Evolutionary conservation across 2,329 filamentous ascomycete genomes (phyloP), one percentile per base, ranked within the genome.

Genomic region (Chaetomiaceae sp.): DNA sequence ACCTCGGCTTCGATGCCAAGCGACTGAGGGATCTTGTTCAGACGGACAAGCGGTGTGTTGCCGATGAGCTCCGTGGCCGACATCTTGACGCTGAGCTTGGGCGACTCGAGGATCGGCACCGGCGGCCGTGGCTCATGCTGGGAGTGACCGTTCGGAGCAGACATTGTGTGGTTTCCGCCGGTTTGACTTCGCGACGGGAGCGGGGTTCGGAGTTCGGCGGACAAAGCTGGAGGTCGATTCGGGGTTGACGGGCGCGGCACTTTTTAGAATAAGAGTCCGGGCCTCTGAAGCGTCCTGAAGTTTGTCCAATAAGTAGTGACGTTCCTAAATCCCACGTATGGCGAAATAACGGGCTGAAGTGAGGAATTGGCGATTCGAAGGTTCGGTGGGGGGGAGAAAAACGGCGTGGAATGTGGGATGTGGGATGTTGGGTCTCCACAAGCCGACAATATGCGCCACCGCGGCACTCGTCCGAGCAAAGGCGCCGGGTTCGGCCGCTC

Each of bases 21-120:
- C 48, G 89, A 92, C 68, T 94, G 86, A 3, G 94, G 94, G 58
- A 99, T 85, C 74, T 87, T 90, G 76, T 96, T 96, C 58, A 99
- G 79, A 45, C 88, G 87, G 37, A 99, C 90, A 49, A 99, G 84
- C n/a, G 94, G 94, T 36, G 92, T 96, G 72, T 95, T 92, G 66
- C 91, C 92, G 64, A 99, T 96, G 61, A 96, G 84, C 72, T 96
- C 85, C 41, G 85, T 87, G 60, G 91, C 87, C 52, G 83, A 85
- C 65, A 61, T 48, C 58, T 62, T 64, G 60, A 63, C 56, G 54
- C 58, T 52, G 18, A 53, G 13, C 54, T 59, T 63, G 32, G 51
- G 56, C 23, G 50, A 53, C 33, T 59, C 51, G 38, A 58, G 45
- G 16, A 58, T 58, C 13, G 59, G 57, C 14, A 57, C 55, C 4